Evolutionary conservation across 2,329 filamentous ascomycete species (phyloP).

Genomic region (Polytolypa hystricis): DNA sequence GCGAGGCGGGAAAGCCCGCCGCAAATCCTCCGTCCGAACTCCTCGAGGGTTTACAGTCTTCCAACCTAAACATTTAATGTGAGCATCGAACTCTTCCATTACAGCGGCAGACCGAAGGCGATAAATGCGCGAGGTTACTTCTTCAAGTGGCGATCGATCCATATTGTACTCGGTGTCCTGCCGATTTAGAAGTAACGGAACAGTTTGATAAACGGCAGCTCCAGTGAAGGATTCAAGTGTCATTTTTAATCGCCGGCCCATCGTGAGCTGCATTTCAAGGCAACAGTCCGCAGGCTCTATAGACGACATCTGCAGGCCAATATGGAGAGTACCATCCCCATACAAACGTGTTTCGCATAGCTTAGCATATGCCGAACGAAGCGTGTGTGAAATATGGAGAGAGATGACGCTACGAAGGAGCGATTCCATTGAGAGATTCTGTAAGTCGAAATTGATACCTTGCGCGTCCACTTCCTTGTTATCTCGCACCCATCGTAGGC

Average conservation of each 20-base stretch:
- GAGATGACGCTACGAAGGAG: constrained; percentile 66
- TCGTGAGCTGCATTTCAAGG: constrained; percentile 59
- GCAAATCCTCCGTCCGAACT: constrained; percentile 35
- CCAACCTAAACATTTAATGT: constrained; percentile 27
- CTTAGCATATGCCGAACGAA: constrained; percentile 54
- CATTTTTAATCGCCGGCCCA: constrained; percentile 49
- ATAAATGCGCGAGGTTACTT: constrained; percentile 27
- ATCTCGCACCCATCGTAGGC: constrained; percentile 65
- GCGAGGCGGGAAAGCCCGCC: constrained; percentile 52
- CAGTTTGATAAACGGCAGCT: constrained; percentile 58
- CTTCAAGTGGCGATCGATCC: constrained; percentile 31
- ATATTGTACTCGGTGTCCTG: constrained; percentile 57
- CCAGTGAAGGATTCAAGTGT: constrained; percentile 70
- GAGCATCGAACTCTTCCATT: constrained; percentile 29
- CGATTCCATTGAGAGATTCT: constrained; percentile 59
- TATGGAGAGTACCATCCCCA: constrained; percentile 45
- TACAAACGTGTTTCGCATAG: constrained; percentile 53
- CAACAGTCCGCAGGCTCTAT: constrained; percentile 55
- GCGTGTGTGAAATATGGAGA: constrained; percentile 59
- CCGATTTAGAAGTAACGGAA: constrained; percentile 43
- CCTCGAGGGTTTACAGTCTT: constrained; percentile 26
- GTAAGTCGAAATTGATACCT: constrained; percentile 56
- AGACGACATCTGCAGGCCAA: constrained; percentile 48
- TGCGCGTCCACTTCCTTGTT: constrained; percentile 60
- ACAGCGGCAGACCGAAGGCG: constrained; percentile 29